phyloP scores from a whole-genome alignment of 805 yeast species.

The Cyberlindnera petersonii region DNA sequence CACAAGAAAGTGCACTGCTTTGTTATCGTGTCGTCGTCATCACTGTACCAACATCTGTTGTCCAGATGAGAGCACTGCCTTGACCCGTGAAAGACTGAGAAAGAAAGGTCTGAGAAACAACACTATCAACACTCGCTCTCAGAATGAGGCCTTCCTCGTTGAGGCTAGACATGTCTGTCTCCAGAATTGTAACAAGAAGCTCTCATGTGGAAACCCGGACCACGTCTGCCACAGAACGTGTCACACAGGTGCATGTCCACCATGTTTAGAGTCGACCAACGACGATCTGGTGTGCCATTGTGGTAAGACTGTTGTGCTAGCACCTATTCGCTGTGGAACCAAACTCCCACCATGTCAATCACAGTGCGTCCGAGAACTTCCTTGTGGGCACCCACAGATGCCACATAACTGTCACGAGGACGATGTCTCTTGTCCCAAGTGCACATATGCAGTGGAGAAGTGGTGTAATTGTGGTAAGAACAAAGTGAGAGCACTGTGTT shows the following conservation, averaged over 20 bases:
- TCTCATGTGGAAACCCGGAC: slow-evolving; percentile 52
- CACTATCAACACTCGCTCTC: slow-evolving; percentile 28
- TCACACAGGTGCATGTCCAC: slow-evolving; percentile 76
- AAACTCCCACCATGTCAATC: slow-evolving; percentile 57
- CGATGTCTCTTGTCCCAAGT: slow-evolving; percentile 63
- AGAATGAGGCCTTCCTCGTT: slow-evolving; percentile 51
- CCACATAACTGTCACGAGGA: slow-evolving; percentile 76
- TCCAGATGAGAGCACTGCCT: slow-evolving; percentile 57
- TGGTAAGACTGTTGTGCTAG: slow-evolving; percentile 70
- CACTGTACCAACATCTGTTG: slow-evolving; percentile 71
- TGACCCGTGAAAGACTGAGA: slow-evolving; percentile 40
- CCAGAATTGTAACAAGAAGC: slow-evolving; percentile 54
- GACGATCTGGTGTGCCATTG: slow-evolving; percentile 79
- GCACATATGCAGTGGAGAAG: slow-evolving; percentile 58
- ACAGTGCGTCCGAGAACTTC: slow-evolving; percentile 52
- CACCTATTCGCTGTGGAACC: slow-evolving; percentile 86
- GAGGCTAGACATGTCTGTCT: slow-evolving; percentile 77
- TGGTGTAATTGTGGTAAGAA: slow-evolving; percentile 59
- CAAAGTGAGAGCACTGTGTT: slow-evolving; percentile 61
- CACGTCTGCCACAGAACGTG: slow-evolving; percentile 70
- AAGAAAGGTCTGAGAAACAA: slow-evolving; percentile 49
- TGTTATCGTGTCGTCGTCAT: slow-evolving; percentile 78
- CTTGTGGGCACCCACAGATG: slow-evolving; percentile 71
- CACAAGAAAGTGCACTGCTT: slow-evolving; percentile 64
- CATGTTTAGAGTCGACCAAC: slow-evolving; percentile 75